phyloP scores from a whole-genome alignment of 2,329 filamentous ascomycete genomes.

The Botrytis pseudocinerea region DNA sequence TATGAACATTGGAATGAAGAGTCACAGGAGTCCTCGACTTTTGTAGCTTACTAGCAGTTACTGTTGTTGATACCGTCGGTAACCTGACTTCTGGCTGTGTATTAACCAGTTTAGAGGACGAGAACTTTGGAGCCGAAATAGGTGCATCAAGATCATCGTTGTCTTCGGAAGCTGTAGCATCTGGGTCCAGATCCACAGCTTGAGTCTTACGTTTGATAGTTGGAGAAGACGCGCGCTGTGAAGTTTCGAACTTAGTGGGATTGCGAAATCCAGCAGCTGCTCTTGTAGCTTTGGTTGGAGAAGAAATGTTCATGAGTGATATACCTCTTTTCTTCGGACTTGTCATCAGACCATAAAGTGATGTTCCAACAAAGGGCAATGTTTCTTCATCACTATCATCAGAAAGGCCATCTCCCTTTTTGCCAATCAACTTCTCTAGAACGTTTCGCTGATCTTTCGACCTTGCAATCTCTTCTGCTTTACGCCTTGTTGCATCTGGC shows the following conservation, averaged over 20 bases:
- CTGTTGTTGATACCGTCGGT: neutral
- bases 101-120: neutral
- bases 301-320: conserved; percentile 37
- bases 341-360: conserved; percentile 48
- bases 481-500: conserved; percentile 37
- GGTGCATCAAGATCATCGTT: conserved; percentile 39
- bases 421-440: conserved; percentile 33
- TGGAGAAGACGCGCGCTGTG: conserved; percentile 1
- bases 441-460: conserved; percentile 43
- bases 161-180: conserved; percentile 21
- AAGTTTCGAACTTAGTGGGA: conserved; percentile 13
- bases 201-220: neutral
- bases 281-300: conserved; percentile 32
- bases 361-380: conserved; percentile 43
- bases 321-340: conserved; percentile 41
- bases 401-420: conserved; percentile 31
- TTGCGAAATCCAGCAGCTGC: conserved; percentile 41
- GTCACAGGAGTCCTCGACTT: neutral
- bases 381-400: conserved; percentile 39
- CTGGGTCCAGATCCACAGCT: conserved; percentile 13
- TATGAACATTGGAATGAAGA: too few species aligned
- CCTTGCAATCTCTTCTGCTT: conserved; percentile 41
- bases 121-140: conserved; percentile 32
- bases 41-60: neutral
- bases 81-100: neutral